Percentiles rank a stretch among this genome's conserved stretches.
Evolutionary conservation across 1,284 basidiomycete species (phyloP).

Genomic region (Flammula alnicola): DNA sequence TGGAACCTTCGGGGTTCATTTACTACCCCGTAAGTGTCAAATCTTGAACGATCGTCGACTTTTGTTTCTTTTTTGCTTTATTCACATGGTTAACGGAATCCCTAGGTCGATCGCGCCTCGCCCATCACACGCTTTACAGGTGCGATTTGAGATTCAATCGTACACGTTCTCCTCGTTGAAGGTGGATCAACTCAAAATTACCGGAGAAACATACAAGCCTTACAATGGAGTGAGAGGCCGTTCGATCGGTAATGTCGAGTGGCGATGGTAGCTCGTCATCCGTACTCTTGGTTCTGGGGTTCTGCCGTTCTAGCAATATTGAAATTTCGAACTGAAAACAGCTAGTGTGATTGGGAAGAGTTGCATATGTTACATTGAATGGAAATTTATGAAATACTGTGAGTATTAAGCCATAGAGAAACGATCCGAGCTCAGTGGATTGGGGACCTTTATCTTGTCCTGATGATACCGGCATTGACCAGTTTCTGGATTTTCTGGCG

Average conservation of each 20-base stretch:
- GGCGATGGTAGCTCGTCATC: slow-evolving; percentile 61
- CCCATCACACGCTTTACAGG: slow-evolving; percentile 73
- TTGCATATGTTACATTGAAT: slow-evolving; percentile 23
- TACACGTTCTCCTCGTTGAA: slow-evolving; percentile 82
- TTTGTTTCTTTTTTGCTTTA: background rate
- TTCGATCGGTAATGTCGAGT: slow-evolving; percentile 68
- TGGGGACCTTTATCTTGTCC: slow-evolving; percentile 55
- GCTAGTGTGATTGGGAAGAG: slow-evolving; percentile 2
- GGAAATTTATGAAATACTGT: slow-evolving; percentile 16
- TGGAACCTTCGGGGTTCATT: slow-evolving; percentile 82
- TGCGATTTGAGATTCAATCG: slow-evolving; percentile 74
- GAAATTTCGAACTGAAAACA: background rate
- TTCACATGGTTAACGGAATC: slow-evolving; percentile 10
- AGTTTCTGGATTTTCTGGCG: slow-evolving; percentile 90
- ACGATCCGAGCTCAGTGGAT: background rate
- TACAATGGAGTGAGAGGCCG: slow-evolving; percentile 82
- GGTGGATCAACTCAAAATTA: slow-evolving; percentile 86
- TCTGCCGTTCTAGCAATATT: background rate
- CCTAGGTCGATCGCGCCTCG: slow-evolving; percentile 39
- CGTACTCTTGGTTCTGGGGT: slow-evolving; percentile 1
- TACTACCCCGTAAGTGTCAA: slow-evolving; percentile 57
- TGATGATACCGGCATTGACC: slow-evolving; percentile 92
- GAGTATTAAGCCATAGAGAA: slow-evolving; percentile 6
- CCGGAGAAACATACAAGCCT: slow-evolving; percentile 80
- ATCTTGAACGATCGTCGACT: background rate